Evolutionary conservation across 495 filamentous ascomycete genomes (phyloP).

Genomic region (Pyronema domesticum): DNA sequence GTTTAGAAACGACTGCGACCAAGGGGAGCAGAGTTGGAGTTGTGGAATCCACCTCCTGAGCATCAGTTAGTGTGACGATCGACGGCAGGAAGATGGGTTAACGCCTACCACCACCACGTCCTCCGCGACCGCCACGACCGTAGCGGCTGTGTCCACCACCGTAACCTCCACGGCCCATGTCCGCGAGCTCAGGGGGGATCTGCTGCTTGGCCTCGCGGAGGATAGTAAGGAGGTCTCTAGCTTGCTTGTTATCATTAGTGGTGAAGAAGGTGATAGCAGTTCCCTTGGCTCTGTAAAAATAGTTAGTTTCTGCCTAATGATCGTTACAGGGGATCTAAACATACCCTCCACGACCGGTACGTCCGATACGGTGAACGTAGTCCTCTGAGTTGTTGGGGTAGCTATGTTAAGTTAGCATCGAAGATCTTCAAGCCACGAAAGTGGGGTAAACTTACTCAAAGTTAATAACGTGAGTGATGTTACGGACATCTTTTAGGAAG

Average conservation of each 20-base stretch:
- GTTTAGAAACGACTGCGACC: slow-evolving; percentile 34
- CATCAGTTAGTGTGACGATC: neutral
- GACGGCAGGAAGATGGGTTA: neutral
- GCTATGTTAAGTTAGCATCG: slow-evolving; percentile 11
- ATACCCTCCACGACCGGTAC: slow-evolving; percentile 75
- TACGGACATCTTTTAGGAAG: slow-evolving; percentile 78
- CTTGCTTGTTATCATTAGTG: slow-evolving; percentile 96
- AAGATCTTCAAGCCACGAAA: neutral
- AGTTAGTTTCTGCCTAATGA: slow-evolving; percentile 2
- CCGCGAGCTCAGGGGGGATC: slow-evolving; percentile 83
- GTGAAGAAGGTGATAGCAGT: slow-evolving; percentile 95
- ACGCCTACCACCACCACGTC: slow-evolving; percentile 33
- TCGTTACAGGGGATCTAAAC: neutral
- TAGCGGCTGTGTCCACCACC: slow-evolving; percentile 62
- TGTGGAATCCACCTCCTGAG: slow-evolving; percentile 29
- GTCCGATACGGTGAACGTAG: slow-evolving; percentile 96
- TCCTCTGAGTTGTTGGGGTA: slow-evolving; percentile 96
- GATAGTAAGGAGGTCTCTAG: slow-evolving; percentile 82
- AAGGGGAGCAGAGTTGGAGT: slow-evolving; percentile 46
- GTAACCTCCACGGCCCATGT: slow-evolving; percentile 87
- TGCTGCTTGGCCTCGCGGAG: slow-evolving; percentile 96
- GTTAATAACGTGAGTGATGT: slow-evolving; percentile 99
- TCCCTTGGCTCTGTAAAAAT: slow-evolving; percentile 46
- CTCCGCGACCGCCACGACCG: slow-evolving; percentile 49
- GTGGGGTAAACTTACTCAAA: slow-evolving; percentile 45